Evolutionary conservation across 176 grass and related monocot genomes (phyloP).

Genomic region (Themeda triandra): DNA sequence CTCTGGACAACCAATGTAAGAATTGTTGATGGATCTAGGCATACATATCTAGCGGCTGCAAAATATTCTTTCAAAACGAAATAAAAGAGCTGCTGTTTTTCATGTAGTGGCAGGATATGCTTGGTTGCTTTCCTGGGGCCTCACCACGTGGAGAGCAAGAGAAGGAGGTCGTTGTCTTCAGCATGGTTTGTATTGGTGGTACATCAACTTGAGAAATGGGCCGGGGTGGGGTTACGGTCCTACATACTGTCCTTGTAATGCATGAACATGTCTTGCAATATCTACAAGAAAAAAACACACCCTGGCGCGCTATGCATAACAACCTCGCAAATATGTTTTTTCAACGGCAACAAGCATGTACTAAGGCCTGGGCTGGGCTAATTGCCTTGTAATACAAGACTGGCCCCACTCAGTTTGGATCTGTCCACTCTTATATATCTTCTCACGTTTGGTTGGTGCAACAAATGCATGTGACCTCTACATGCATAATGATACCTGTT

Average conservation of each 20-base stretch:
- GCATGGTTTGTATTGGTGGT: not conserved
- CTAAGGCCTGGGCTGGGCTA: not conserved
- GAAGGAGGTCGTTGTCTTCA: not conserved
- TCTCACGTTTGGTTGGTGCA: constrained; percentile 1
- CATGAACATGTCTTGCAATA: not conserved
- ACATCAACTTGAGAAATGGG: not conserved
- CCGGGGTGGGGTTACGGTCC: not conserved
- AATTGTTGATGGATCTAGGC: not conserved
- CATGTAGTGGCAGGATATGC: not conserved
- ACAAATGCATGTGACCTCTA: constrained; percentile 11
- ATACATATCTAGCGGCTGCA: not conserved
- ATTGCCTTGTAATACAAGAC: constrained; percentile 21
- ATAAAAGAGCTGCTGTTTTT: not conserved
- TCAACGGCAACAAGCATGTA: not conserved
- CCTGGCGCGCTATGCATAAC: no score
- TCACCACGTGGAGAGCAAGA: not conserved
- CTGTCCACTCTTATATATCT: not conserved
- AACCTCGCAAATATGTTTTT: not conserved
- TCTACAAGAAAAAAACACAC: not conserved
- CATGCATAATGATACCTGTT: not conserved
- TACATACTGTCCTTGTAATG: not conserved
- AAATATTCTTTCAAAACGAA: not conserved
- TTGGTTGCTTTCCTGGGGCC: constrained; percentile 19
- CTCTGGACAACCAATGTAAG: no score
- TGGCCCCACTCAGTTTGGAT: not conserved